Evolutionary conservation across 2,329 filamentous ascomycete species (phyloP).

Genomic region (Paracoccidioides lutzii): DNA sequence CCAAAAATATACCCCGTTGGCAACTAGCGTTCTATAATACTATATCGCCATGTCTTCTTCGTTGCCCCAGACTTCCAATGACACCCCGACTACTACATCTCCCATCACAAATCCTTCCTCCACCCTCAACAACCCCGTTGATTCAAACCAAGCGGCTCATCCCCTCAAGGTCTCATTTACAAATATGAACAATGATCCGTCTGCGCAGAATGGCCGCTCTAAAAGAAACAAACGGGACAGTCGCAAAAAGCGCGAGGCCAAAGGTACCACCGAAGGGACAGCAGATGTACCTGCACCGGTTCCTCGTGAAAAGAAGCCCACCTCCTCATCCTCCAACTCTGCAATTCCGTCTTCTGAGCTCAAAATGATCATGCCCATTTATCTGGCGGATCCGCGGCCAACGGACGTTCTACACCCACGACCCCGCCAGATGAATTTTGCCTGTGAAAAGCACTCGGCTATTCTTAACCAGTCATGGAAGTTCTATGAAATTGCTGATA

Average conservation of each 20-base stretch:
- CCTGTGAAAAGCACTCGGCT: slow-evolving; percentile 24
- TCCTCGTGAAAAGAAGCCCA: background rate
- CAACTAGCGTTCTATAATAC: background rate
- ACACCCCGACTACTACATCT: slow-evolving; percentile 5
- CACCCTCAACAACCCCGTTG: slow-evolving; percentile 15
- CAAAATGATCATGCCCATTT: slow-evolving; percentile 28
- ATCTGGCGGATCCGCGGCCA: slow-evolving; percentile 27
- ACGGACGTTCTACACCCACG: slow-evolving; percentile 28
- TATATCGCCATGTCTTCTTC: background rate
- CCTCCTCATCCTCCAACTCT: slow-evolving; percentile 4
- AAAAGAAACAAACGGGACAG: slow-evolving; percentile 33
- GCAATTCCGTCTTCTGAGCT: slow-evolving; percentile 27
- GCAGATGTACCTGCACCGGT: slow-evolving; percentile 24
- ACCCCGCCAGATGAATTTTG: slow-evolving; percentile 28
- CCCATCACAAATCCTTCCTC: slow-evolving; percentile 27
- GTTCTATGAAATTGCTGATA: slow-evolving; percentile 33
- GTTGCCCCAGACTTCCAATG: background rate
- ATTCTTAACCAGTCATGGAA: slow-evolving; percentile 26
- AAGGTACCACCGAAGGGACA: slow-evolving; percentile 14
- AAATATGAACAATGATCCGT: slow-evolving; percentile 3
- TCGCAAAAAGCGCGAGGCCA: slow-evolving; percentile 33
- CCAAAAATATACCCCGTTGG: background rate
- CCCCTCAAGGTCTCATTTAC: background rate
- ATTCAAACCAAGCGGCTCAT: background rate
- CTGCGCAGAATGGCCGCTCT: slow-evolving; percentile 11